phyloP scores from a whole-genome alignment of 1,139 yeast genomes.

The Geotrichum histeridarum region DNA sequence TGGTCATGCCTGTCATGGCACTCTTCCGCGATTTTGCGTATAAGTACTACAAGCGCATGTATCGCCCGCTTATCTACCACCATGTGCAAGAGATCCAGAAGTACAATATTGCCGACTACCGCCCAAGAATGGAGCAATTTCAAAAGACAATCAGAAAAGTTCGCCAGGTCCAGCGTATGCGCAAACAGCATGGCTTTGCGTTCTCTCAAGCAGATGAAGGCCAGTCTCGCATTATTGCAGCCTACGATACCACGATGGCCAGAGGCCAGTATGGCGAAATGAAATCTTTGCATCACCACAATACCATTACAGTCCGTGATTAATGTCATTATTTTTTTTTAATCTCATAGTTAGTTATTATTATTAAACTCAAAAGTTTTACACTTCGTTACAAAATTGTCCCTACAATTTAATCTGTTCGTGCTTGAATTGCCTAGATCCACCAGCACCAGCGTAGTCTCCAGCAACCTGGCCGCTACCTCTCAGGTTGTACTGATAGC shows the following conservation, averaged over 20 bases:
- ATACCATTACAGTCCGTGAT: constrained; percentile 13
- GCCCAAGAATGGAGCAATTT: constrained; percentile 94
- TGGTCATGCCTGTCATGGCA: constrained; percentile 73
- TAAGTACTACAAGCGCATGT: constrained; percentile 91
- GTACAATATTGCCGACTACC: constrained; percentile 84
- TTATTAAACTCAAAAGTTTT: not conserved
- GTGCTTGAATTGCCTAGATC: constrained; percentile 72
- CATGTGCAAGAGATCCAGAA: constrained; percentile 95
- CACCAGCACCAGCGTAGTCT: constrained; percentile 92
- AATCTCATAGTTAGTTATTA: no score
- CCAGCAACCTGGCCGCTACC: constrained; percentile 91
- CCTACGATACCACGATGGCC: constrained; percentile 81
- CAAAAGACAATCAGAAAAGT: constrained; percentile 96
- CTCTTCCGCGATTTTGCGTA: constrained; percentile 83
- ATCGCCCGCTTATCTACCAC: constrained; percentile 87
- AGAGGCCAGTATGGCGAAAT: constrained; percentile 53
- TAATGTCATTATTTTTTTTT: not conserved
- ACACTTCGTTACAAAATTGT: not conserved
- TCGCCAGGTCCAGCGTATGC: constrained; percentile 95
- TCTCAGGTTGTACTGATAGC: constrained; percentile 87
- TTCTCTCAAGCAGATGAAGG: constrained; percentile 95
- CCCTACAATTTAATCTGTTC: constrained; percentile 15
- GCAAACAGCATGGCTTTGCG: constrained; percentile 97
- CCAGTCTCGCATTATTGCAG: constrained; percentile 83
- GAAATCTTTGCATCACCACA: constrained; percentile 26